phyloP scores from a whole-genome alignment of 2,329 filamentous ascomycete species.

The Apiospora arundinis region DNA sequence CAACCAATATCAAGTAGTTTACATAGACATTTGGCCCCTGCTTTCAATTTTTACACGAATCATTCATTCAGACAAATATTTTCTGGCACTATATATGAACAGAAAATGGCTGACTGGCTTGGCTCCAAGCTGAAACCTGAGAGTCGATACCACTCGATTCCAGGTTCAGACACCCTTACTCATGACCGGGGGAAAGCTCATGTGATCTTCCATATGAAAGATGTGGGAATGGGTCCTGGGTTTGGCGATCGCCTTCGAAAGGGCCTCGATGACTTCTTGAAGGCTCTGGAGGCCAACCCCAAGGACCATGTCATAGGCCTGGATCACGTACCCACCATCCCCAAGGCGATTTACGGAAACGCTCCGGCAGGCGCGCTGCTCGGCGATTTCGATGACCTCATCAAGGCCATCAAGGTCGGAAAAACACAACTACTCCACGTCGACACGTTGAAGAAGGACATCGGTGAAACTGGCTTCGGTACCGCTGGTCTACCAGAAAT shows the following conservation, averaged over 20 bases:
- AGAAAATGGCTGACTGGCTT: background rate
- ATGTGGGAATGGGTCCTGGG: background rate
- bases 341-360: background rate
- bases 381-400: background rate
- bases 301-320: background rate
- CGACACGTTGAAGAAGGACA: too few species aligned
- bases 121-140: background rate
- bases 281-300: background rate
- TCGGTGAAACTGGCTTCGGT: background rate
- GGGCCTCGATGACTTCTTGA: background rate
- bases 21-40: background rate
- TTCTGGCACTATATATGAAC: too few species aligned
- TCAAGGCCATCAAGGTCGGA: too few species aligned
- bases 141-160: background rate
- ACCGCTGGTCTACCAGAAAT: too few species aligned
- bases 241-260: background rate
- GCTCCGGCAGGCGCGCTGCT: background rate
- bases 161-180: background rate
- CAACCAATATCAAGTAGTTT: background rate
- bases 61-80: too few species aligned
- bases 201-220: background rate
- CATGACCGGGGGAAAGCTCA: background rate
- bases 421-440: too few species aligned
- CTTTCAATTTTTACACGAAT: too few species aligned
- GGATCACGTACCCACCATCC: background rate